These are phyloP conservation scores for Chytridium lagenaria DNA, from an alignment of 371 early-diverging fungal genomes.

Conservation along the genomic window DNA sequence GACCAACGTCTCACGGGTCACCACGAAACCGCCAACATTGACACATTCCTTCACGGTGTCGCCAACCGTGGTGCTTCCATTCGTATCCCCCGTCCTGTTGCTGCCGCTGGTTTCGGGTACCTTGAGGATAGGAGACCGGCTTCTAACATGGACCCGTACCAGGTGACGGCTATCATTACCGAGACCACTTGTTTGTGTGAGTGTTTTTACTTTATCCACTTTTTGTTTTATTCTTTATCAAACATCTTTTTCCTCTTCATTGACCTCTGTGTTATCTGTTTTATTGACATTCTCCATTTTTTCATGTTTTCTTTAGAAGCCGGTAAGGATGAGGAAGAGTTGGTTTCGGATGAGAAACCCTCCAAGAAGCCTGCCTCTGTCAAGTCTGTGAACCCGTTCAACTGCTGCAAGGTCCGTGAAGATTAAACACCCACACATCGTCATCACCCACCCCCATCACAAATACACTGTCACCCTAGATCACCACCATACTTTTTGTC, in stretches of 20 bases:
- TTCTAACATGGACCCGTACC: conserved; percentile 71
- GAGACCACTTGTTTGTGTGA: conserved; percentile 53
- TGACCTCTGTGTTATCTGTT: background rate
- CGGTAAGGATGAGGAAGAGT: background rate
- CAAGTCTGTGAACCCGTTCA: conserved; percentile 10
- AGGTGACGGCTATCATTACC: conserved; percentile 64
- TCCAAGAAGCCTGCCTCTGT: conserved; percentile 13
- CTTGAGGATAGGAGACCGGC: conserved; percentile 70
- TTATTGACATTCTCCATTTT: no score
- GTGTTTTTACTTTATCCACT: conserved; percentile 4
- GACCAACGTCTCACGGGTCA: conserved; percentile 66
- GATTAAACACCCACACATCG: no score
- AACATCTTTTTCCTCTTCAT: no score
- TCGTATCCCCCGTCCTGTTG: conserved; percentile 68
- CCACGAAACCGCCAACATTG: conserved; percentile 68
- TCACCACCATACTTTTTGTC: no score
- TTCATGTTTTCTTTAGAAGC: no score
- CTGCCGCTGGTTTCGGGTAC: conserved; percentile 66
- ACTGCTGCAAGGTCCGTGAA: conserved; percentile 20
- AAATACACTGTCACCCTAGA: no score
- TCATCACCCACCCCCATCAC: no score
- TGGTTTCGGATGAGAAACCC: background rate
- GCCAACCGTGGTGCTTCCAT: conserved; percentile 73
- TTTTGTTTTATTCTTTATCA: background rate
- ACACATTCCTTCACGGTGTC: conserved; percentile 65